Evolutionary conservation across 2,329 filamentous ascomycete genomes (phyloP).

Genomic region (Ilyonectria destructans): DNA sequence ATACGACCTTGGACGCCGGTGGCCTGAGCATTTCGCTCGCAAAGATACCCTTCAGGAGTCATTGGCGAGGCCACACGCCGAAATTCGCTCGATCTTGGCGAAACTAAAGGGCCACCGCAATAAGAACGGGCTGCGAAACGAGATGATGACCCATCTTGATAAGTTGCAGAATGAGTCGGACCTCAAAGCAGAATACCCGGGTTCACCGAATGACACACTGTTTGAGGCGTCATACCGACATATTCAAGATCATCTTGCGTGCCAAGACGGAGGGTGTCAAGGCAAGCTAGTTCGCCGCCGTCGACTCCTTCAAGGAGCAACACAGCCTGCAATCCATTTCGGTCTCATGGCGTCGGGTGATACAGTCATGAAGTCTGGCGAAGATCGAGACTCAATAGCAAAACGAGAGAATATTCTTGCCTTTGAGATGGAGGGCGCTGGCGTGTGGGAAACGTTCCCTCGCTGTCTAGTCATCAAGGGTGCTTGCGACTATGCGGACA

Average conservation of each 20-base stretch:
- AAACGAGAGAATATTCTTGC: constrained; percentile 44
- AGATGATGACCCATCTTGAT: neutral
- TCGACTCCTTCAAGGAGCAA: neutral
- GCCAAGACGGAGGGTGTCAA: neutral
- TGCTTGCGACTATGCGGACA: constrained; percentile 58
- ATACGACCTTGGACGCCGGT: constrained; percentile 13
- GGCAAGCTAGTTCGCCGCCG: neutral
- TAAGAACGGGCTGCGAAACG: neutral
- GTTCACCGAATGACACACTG: neutral
- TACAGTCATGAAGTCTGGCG: constrained; percentile 56
- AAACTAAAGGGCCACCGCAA: neutral
- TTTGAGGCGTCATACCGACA: neutral
- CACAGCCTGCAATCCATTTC: constrained; percentile 34
- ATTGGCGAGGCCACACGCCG: neutral
- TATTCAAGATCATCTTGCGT: neutral
- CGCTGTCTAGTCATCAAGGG: constrained; percentile 55
- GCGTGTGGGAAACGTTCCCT: constrained; percentile 52
- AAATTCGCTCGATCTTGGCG: neutral
- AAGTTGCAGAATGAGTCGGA: neutral
- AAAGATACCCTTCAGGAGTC: no score
- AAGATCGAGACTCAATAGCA: constrained; percentile 55
- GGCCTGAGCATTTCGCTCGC: no score
- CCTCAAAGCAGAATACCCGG: neutral
- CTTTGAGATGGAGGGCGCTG: constrained; percentile 56
- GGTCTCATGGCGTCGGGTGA: constrained; percentile 58